phyloP scores from a whole-genome alignment of 306 rosid species.

The Spatholobus suberectus region DNA sequence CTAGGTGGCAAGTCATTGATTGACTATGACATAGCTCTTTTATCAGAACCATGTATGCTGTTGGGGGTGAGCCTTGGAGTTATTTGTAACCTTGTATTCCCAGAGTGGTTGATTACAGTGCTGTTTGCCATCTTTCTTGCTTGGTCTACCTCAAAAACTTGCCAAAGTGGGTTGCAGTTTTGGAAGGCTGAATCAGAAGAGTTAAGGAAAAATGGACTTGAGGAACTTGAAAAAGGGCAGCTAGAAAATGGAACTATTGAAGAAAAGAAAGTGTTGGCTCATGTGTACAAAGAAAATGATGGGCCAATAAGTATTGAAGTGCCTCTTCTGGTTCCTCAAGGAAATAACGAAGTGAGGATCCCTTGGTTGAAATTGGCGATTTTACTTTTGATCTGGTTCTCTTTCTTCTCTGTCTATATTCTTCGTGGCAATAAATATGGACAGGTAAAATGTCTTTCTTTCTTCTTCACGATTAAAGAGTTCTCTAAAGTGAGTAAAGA shows the following conservation, averaged over 20 bases:
- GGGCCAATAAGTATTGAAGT: constrained; percentile 40
- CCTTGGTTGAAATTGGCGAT: constrained; percentile 78
- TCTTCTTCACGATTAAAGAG: constrained; percentile 9
- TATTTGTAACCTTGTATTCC: constrained; percentile 80
- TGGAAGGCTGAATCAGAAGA: constrained; percentile 76
- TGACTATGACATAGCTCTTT: constrained; percentile 81
- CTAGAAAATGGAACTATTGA: constrained; percentile 25
- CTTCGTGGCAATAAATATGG: constrained; percentile 81
- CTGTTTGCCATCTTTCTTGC: constrained; percentile 82
- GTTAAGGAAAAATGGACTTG: constrained; percentile 44
- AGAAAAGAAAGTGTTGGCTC: constrained; percentile 31
- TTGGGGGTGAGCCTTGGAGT: constrained; percentile 92
- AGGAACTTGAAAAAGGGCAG: constrained; percentile 49
- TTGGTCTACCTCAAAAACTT: constrained; percentile 87
- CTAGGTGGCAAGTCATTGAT: constrained; percentile 63
- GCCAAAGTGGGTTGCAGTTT: constrained; percentile 56
- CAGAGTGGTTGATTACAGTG: constrained; percentile 81
- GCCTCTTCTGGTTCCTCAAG: constrained; percentile 53
- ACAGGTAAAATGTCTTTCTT: constrained; percentile 51
- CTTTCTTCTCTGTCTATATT: constrained; percentile 75
- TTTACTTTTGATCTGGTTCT: constrained; percentile 76
- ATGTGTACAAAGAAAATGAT: constrained; percentile 36
- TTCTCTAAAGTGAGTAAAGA: no score
- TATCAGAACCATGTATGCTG: constrained; percentile 84
- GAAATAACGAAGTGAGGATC: constrained; percentile 36